A percentile compares a stretch with the other conserved stretches of the same genome.
Conservation (phyloP, 345 rosid genomes). For the Pelargonium nanum region DNA sequence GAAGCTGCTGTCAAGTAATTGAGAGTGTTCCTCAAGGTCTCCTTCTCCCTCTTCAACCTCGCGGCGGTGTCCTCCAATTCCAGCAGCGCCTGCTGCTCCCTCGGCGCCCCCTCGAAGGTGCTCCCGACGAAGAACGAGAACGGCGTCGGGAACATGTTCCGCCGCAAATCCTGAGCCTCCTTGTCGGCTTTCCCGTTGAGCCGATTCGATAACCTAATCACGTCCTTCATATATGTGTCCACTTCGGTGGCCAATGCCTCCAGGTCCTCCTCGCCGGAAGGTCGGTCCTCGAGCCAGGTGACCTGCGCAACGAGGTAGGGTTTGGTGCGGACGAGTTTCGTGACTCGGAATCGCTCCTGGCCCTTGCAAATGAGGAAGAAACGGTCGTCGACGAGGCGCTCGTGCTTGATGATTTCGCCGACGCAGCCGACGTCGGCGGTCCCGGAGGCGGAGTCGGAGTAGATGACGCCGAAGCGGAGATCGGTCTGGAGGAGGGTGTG, state of each 20-base stretch:
- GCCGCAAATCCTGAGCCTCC: slow-evolving; percentile 67
- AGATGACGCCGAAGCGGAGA: slow-evolving; percentile 82
- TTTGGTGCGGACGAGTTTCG: slow-evolving; percentile 62
- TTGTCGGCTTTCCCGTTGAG: slow-evolving; percentile 77
- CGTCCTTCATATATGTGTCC: slow-evolving; percentile 81
- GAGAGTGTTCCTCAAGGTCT: slow-evolving; percentile 79
- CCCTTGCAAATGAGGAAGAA: slow-evolving; percentile 89
- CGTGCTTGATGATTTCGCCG: slow-evolving; percentile 88
- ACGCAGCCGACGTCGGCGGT: slow-evolving; percentile 81
- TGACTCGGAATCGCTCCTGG: slow-evolving; percentile 80
- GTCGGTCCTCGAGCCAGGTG: slow-evolving; percentile 91
- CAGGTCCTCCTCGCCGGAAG: slow-evolving; percentile 68
- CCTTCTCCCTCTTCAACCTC: slow-evolving; percentile 91
- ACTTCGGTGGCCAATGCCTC: slow-evolving; percentile 62
- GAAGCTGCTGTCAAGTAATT: slow-evolving; percentile 87
- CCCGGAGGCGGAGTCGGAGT: slow-evolving; percentile 64
- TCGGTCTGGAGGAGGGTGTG: slow-evolving; percentile 91
- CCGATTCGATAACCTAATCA: slow-evolving; percentile 74
- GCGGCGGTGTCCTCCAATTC: slow-evolving; percentile 90
- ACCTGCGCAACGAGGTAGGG: slow-evolving; percentile 89
- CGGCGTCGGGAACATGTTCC: slow-evolving; percentile 84
- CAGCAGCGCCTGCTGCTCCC: slow-evolving; percentile 90
- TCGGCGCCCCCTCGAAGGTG: slow-evolving; percentile 81
- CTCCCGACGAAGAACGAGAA: slow-evolving; percentile 92
- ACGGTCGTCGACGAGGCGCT: slow-evolving; percentile 72